phyloP scores from a whole-genome alignment of 148 eudicot species.

The Fagopyrum homotropicum region DNA sequence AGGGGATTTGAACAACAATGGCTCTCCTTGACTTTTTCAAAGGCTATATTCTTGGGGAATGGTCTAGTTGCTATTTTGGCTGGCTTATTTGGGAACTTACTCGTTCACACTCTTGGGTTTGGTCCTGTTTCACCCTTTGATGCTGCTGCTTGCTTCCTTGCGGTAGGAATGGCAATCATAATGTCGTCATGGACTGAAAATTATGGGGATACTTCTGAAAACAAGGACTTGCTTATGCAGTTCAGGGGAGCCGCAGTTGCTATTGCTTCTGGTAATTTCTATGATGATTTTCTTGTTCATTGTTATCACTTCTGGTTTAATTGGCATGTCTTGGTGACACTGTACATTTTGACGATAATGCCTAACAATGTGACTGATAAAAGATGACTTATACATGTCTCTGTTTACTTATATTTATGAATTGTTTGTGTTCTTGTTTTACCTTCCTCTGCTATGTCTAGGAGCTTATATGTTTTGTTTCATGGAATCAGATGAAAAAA shows the following conservation, averaged over 20 bases:
- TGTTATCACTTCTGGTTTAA: slow-evolving; percentile 11
- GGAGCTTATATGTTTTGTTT: too few relatives aligned
- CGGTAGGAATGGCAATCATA: slow-evolving; percentile 93
- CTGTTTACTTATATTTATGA: too few relatives aligned
- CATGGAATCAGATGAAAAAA: slow-evolving; percentile 64
- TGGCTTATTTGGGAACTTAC: slow-evolving; percentile 78
- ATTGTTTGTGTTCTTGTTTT: too few relatives aligned
- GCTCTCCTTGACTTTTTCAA: slow-evolving; percentile 88
- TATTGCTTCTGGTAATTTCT: slow-evolving; percentile 76
- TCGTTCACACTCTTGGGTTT: slow-evolving; percentile 60
- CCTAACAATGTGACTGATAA: too few relatives aligned
- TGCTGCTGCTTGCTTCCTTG: slow-evolving; percentile 88
- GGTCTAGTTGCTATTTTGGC: slow-evolving; percentile 86
- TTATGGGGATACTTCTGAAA: slow-evolving; percentile 94
- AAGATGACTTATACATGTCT: too few relatives aligned
- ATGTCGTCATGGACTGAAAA: slow-evolving; percentile 89
- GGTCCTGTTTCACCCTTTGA: slow-evolving; percentile 98
- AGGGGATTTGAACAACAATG: slow-evolving; percentile 91
- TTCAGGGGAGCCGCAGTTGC: slow-evolving; percentile 94
- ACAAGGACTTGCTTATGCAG: slow-evolving; percentile 83
- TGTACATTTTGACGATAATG: too few relatives aligned
- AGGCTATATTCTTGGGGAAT: slow-evolving; percentile 95
- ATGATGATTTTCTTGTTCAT: background rate
- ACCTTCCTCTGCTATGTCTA: too few relatives aligned
- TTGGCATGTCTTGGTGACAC: too few relatives aligned